Base-by-base conservation (phyloP, 352 stramenopile genomes). In the Aphanomyces cochlioides region DNA sequence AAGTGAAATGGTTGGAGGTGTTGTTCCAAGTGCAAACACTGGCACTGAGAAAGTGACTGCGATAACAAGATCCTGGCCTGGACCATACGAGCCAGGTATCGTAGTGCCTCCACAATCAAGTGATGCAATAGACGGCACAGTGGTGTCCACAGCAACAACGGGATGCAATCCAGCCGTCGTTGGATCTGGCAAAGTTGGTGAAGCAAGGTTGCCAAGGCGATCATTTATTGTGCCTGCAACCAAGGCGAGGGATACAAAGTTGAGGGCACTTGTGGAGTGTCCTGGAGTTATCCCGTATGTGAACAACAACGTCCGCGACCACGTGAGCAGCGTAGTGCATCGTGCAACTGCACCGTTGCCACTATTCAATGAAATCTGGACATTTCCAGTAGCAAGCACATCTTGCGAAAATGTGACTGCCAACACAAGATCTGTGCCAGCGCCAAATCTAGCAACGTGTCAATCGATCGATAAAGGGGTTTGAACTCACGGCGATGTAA, bases 341-440 rank as follows among this genome's bases (percentile, higher is more conserved):
- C 88, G 77, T 0, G 83, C 83, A 50, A 82, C 65, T 3, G 84
- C 84, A 48, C 82, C 86, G 0, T 72, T 38, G 19, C 73, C 78
- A 3, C 75, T 28, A 38, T 74, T 1, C 78, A 95, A 75, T 34
- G 77, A 72, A 12, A 94, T 72, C 50, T 72, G 84, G 1, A 87
- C 83, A 17, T 79, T 68, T 5, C 87, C 87, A 36, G 74, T 77
- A 3, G 79, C 82, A 21, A 79, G 73, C 4, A 95, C 83, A 65
- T 95, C 85, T 43, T 93, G 85, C 1, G 86, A 92, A 70, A 94
- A 95, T 13, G 76, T 84, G 3, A 95, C 77, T 74, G 87, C 75
- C 47, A 95, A 66, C 4, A 68, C 78, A 0, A 95, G 67, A 0
- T 75, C 76, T 37, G 85, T 81, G 0, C 87, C 87, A 5, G 90